Evolutionary conservation across 106 monocot species (phyloP).

Genomic region (Dendrobium huoshanense): DNA sequence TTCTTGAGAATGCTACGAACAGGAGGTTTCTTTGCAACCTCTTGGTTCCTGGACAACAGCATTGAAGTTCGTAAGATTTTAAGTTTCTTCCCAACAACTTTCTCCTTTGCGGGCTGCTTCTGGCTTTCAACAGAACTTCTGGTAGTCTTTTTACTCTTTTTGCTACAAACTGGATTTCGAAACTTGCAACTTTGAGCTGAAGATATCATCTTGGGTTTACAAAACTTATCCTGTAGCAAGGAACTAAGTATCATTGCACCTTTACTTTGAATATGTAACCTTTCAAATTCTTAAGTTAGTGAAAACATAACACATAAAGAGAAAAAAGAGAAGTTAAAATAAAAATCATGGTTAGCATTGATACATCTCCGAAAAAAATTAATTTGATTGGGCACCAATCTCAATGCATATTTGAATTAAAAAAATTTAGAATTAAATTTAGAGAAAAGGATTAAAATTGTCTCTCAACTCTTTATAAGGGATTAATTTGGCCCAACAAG

Average conservation of each 20-base stretch:
- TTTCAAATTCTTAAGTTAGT: too few relatives aligned
- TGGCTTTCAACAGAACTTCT: conserved; percentile 6
- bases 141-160: conserved; percentile 12
- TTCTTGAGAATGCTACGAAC: conserved; percentile 36
- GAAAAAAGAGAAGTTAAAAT: too few relatives aligned
- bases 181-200: conserved; percentile 2
- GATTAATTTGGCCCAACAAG: too few relatives aligned
- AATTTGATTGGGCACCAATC: too few relatives aligned
- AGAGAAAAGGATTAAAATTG: too few relatives aligned
- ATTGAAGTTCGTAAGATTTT: conserved; percentile 25
- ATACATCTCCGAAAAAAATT: too few relatives aligned
- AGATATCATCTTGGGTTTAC: conserved; percentile 12
- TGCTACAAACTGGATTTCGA: conserved; percentile 10
- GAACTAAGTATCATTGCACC: conserved; percentile 5
- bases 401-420: too few relatives aligned
- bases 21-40: conserved; percentile 11
- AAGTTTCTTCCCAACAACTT: conserved; percentile 18
- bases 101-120: conserved; percentile 10
- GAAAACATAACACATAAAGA: too few relatives aligned
- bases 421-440: too few relatives aligned
- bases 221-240: conserved; percentile 24
- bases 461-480: too few relatives aligned
- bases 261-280: too few relatives aligned
- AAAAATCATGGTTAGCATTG: too few relatives aligned
- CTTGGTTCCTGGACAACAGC: conserved; percentile 18